phyloP scores from a whole-genome alignment of 495 filamentous ascomycete genomes.

The Podospora conica region DNA sequence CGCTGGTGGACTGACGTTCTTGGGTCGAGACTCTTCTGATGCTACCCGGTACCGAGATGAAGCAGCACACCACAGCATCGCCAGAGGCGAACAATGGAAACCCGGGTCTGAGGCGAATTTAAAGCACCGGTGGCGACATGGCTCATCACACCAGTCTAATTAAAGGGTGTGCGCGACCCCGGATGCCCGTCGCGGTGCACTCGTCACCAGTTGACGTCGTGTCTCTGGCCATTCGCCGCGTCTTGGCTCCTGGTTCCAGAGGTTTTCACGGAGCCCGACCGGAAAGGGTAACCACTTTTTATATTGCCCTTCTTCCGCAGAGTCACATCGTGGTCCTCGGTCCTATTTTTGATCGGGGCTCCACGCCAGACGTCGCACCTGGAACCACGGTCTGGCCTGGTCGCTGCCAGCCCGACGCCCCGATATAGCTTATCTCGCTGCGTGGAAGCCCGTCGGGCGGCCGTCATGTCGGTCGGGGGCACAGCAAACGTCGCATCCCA shows the following conservation, averaged over 20 bases:
- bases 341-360: not conserved
- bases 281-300: not conserved
- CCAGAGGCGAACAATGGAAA: not conserved
- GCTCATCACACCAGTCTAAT: not conserved
- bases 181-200: not conserved
- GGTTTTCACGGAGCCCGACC: not conserved
- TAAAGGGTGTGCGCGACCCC: not conserved
- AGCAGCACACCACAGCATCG: not conserved
- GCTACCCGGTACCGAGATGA: not conserved
- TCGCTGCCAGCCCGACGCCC: not conserved
- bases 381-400: not conserved
- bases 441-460: not conserved
- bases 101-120: not conserved
- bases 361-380: not conserved
- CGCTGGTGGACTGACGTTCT: not conserved
- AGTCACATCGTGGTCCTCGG: not conserved
- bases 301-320: not conserved
- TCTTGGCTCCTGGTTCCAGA: not conserved
- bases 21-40: not conserved
- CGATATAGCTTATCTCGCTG: not conserved
- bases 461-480: not conserved
- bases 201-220: not conserved
- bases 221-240: not conserved
- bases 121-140: not conserved
- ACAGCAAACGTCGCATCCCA: not conserved